Evolutionary conservation across 306 rosid species (phyloP), one percentile per base, ranked within the genome.

Genomic region (Glycyrrhiza uralensis): DNA sequence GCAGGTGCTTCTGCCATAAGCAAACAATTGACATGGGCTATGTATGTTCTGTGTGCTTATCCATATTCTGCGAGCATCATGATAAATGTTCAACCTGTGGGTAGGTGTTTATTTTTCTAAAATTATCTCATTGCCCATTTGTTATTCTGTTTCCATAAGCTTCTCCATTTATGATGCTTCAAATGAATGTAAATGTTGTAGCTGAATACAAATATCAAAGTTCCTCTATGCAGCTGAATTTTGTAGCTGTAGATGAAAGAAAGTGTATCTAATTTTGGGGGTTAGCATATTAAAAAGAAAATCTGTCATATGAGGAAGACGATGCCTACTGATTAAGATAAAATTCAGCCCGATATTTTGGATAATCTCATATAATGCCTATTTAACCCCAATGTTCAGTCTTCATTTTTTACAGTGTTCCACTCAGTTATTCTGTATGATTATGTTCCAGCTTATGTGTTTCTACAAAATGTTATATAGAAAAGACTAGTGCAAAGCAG

Each of bases 1-100:
- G 81, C 95, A 94, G 98, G 92, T 94, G 98, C 82, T 94, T 94
- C 86, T 94, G 98, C 86, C 98, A 94, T 86, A 94, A 94, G 70
- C 89, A 87, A 74, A 94, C 98, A 24, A 94, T 94, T 32, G 98
- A 94, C 88, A 87, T 84, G 90, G 98, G 98, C 72, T 94, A 80
- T 80, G 86, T 91, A 30, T 94, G 98, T 80, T 94, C 98, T 5
- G 96, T 94, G 63, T 91, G 98, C 86, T 86, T 94, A 79, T 91
- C 98, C 81, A 94, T 94, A 78, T 94, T 94, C 83, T 94, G 95
- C 38, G 87, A 94, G 95, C 97, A 82, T 86, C 97, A 89, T 81
- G 87, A 89, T 80, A 91, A 94, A 84, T 94, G 98, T 80, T 91
- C 97, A 58, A 94, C 98, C 68, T 94, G 98, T 68, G 97, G 96